Evolutionary conservation across 192 early-diverging fungal genomes (phyloP), one percentile per base, ranked within the genome.

Genomic region (Backusella macrospora): DNA sequence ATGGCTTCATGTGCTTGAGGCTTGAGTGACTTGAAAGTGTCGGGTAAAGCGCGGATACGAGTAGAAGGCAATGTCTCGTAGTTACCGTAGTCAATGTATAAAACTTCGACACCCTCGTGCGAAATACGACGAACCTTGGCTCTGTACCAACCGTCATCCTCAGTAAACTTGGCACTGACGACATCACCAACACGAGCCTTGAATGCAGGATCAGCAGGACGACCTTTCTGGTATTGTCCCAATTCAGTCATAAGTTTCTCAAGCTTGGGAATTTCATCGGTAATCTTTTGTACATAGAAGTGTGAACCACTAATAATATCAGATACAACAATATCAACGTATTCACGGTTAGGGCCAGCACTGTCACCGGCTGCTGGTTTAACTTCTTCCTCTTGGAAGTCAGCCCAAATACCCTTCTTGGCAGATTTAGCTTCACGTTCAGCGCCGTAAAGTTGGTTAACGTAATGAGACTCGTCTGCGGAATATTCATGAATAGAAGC

Each of bases 71-170:
- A 68, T 4, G 86, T 83, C 76, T 99, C 96, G 4, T 90, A 87
- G 78, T 99, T 99, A 62, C 98, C 98, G 84, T 95, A 98, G 84
- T 99, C 98, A 55, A 98, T 81, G 79, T 97, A 99, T 6, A 89
- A 71, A 3, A 99, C 92, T 44, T 92, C 84, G 65, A 85, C 90
- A 75, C 77, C 88, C 13, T 87, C 91, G 2, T 87, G 73, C 43
- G 91, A 78, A 15, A 86, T 81, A 65, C 87, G 87, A 44, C 85
- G 81, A 16, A 99, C 86, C 71, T 90, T 90, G 40, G 95, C 98
- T 45, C 98, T 92, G 76, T 96, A 96, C 93, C 96, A 97, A 74
- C 89, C 83, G 67, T 94, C 86, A 74, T 97, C 96, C 73, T 85
- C 90, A 0, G 94, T 90, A 86, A 97, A 98, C 80, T 94, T 89